Evolutionary conservation across 2,329 filamentous ascomycete species (phyloP).

Genomic region (Aspergillus sp.): DNA sequence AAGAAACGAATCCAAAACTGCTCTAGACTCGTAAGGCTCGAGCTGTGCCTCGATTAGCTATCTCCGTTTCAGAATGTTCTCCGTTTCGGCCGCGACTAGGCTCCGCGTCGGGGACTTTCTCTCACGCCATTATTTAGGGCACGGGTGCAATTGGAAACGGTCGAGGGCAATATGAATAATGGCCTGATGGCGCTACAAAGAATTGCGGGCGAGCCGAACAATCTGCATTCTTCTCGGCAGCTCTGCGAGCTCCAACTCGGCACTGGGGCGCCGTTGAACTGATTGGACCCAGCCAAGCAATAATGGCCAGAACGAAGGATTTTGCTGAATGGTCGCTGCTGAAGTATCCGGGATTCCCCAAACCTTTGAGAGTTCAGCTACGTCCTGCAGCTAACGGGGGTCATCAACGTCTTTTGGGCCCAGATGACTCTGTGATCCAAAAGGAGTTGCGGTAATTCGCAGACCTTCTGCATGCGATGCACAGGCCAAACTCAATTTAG

Average conservation of each 20-base stretch:
- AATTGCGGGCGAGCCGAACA: background rate
- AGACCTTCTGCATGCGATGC: conserved; percentile 9
- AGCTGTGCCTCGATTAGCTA: background rate
- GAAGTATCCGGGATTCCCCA: background rate
- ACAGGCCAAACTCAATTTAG: conserved; percentile 9
- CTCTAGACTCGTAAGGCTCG: background rate
- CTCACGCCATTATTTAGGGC: background rate
- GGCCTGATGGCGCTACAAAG: background rate
- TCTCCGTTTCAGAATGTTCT: background rate
- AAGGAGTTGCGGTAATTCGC: conserved; percentile 2
- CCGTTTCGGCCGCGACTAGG: background rate
- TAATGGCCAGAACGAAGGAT: background rate
- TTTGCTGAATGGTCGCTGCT: conserved; percentile 2
- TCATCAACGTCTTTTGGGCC: conserved; percentile 2
- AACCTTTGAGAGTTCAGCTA: conserved; percentile 1
- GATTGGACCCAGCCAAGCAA: conserved; percentile 3
- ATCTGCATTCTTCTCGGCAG: background rate
- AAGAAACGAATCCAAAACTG: background rate
- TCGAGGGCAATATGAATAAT: background rate
- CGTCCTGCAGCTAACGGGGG: conserved; percentile 10
- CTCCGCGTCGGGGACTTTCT: background rate
- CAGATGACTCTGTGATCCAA: background rate
- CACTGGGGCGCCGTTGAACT: background rate
- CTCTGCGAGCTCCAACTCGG: background rate
- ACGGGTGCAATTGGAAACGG: background rate